Evolutionary conservation across 805 yeast species (phyloP).

Genomic region (Candida silvicultrix): DNA sequence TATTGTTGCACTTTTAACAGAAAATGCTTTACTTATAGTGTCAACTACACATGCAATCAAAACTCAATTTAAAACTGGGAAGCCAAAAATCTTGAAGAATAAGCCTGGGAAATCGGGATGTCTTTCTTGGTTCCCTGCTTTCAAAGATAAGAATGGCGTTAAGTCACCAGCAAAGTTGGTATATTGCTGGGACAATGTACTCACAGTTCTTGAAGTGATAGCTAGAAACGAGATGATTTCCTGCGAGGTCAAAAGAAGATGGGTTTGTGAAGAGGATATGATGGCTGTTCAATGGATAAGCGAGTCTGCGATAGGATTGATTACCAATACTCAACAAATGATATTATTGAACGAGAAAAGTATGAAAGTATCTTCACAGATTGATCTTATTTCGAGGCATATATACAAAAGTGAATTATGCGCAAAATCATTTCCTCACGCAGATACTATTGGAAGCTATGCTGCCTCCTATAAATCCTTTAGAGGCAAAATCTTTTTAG

Average conservation of each 20-base stretch:
- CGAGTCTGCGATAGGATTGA: slow-evolving; percentile 28
- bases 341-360: slow-evolving; percentile 34
- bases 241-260: slow-evolving; percentile 35
- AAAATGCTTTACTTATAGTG: slow-evolving; percentile 41
- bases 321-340: slow-evolving; percentile 42
- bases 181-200: slow-evolving; percentile 59
- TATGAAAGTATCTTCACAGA: slow-evolving; percentile 23
- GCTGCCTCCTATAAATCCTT: slow-evolving; percentile 26
- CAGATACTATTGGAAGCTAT: neutral
- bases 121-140: slow-evolving; percentile 60
- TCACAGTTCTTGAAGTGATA: slow-evolving; percentile 48
- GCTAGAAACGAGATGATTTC: slow-evolving; percentile 26
- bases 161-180: slow-evolving; percentile 45
- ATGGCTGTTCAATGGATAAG: slow-evolving; percentile 54
- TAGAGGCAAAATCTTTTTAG: slow-evolving; percentile 41
- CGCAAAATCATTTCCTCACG: slow-evolving; percentile 9
- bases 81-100: slow-evolving; percentile 32
- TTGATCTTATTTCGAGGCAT: slow-evolving; percentile 25
- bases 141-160: slow-evolving; percentile 18
- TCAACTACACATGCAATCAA: slow-evolving; percentile 45
- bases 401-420: slow-evolving; percentile 28
- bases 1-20: slow-evolving; percentile 53
- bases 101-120: slow-evolving; percentile 35
- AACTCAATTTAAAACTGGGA: slow-evolving; percentile 49
- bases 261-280: slow-evolving; percentile 42